Base-by-base conservation (phyloP, 257 asterid genomes). In the Ocimum tenuiflorum region DNA sequence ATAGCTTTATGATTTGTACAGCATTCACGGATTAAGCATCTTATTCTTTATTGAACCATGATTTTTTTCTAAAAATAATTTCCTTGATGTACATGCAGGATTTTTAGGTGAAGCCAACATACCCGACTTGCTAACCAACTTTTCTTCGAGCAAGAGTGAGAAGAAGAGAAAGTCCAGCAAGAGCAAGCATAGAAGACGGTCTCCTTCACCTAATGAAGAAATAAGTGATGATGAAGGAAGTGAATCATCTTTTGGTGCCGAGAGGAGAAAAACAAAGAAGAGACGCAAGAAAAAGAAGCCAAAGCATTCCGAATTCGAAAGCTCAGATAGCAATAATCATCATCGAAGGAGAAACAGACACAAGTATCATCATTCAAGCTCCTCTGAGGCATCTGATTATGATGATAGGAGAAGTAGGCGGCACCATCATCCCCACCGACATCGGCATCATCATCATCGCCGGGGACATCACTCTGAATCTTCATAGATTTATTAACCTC, bases 71-170 rank as follows among this genome's bases (percentile, higher is more conserved):
- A n/a, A 12, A n/a, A 41, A 49, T n/a, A 8, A 66, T 14, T 18
- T 53, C 8, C 3, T 11, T 57, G 6, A 45, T 27, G 18, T 27
- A 57, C 68, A 13, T 71, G 78, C 81, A 92, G 97, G 99, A 36
- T 92, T 92, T 71, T 90, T 92, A 59, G 77, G 83, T 54, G 95
- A 81, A 63, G 73, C 75, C 60, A 81, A 20, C 74, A 82, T 92
- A 47, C 94, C 99, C 0, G 96, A 84, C 47, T 65, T 92, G 78
- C 78, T 92, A 42, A 74, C 85, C 61, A 81, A 81, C 75, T 72
- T 87, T 22, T 57, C 85, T 41, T 78, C 89, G 35, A 75, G 76
- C 75, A 82, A 85, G 71, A 69, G 75, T 10, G 88, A 75, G 77
- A 83, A 79, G 72, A 78, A 54, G 58, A 83, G 72, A 73, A 69